These are phyloP conservation scores for Peniophora sp. DNA, from an alignment of 1,284 basidiomycete species.

Conservation along the genomic window DNA sequence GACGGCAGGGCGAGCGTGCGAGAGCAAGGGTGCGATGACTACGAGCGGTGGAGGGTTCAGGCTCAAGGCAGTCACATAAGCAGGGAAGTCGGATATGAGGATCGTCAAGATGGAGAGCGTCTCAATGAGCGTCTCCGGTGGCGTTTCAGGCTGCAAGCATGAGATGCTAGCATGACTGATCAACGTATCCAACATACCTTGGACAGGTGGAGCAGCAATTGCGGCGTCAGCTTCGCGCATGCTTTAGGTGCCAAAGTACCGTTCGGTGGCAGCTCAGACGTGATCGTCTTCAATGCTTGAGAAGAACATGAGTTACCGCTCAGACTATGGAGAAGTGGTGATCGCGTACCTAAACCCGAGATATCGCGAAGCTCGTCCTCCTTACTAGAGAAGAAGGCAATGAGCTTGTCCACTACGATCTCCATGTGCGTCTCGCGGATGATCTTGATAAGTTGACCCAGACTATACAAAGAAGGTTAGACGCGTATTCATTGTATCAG, in stretches of 20 bases:
- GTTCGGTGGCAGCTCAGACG: slow-evolving; percentile 78
- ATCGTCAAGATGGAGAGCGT: slow-evolving; percentile 89
- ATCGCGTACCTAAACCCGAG: slow-evolving; percentile 73
- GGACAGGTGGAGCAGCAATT: slow-evolving; percentile 69
- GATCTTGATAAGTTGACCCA: slow-evolving; percentile 84
- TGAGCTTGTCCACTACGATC: slow-evolving; percentile 79
- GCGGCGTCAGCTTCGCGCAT: slow-evolving; percentile 83
- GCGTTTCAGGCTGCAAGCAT: slow-evolving; percentile 50
- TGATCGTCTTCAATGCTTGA: slow-evolving; percentile 89
- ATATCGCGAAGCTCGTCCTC: slow-evolving; percentile 92
- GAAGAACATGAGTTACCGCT: too few species aligned
- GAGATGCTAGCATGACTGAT: slow-evolving; percentile 6
- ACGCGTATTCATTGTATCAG: neutral
- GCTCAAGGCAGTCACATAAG: slow-evolving; percentile 51
- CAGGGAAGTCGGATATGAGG: slow-evolving; percentile 81
- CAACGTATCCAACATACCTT: slow-evolving; percentile 41
- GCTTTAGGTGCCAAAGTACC: slow-evolving; percentile 73
- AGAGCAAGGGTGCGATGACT: slow-evolving; percentile 71
- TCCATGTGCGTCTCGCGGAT: slow-evolving; percentile 80
- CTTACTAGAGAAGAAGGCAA: slow-evolving; percentile 76
- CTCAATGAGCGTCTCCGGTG: slow-evolving; percentile 83
- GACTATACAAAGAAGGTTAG: slow-evolving; percentile 33
- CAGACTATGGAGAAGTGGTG: neutral
- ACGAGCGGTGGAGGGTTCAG: slow-evolving; percentile 54
- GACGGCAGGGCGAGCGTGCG: slow-evolving; percentile 73